Percentiles rank a stretch among this genome's conserved stretches.
phyloP scores from a whole-genome alignment of 768 basidiomycete genomes.

The Terana coerulea region DNA sequence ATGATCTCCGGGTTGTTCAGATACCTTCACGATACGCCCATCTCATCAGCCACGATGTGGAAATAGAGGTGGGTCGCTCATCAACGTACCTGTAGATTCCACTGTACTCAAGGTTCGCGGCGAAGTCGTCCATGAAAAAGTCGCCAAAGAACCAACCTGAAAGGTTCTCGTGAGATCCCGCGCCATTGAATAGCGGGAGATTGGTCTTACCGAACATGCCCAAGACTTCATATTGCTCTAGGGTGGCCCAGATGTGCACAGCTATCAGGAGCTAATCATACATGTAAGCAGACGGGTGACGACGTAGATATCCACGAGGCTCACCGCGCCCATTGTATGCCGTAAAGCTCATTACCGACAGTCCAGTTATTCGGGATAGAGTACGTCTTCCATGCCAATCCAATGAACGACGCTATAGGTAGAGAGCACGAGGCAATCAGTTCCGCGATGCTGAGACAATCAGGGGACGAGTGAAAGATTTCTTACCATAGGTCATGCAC shows the following conservation, averaged over 20 bases:
- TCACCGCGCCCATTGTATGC: conserved; percentile 83
- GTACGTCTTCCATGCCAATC: conserved; percentile 90
- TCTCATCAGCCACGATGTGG: not conserved
- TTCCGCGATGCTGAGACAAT: not conserved
- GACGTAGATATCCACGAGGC: conserved; percentile 27
- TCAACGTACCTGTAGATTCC: conserved; percentile 84
- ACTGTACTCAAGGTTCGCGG: conserved; percentile 86
- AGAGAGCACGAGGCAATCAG: not conserved
- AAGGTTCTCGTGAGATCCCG: not conserved
- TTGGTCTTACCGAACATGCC: conserved; percentile 76
- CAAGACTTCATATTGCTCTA: conserved; percentile 88
- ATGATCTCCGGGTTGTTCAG: conserved; percentile 95
- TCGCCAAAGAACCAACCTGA: conserved; percentile 98
- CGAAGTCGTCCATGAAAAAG: conserved; percentile 94
- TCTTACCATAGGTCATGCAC: conserved; percentile 90
- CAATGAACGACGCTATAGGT: conserved; percentile 70
- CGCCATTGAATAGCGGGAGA: not conserved
- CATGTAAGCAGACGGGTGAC: not conserved
- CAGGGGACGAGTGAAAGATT: not conserved
- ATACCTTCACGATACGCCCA: conserved; percentile 55
- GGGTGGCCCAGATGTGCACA: conserved; percentile 88
- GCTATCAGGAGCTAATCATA: conserved; percentile 51
- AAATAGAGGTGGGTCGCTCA: not conserved
- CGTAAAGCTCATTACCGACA: conserved; percentile 83
- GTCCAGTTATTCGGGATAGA: conserved; percentile 79